These are phyloP conservation scores for Quercus wislizeni DNA, from an alignment of 306 rosid genomes.

Conservation along the genomic window DNA sequence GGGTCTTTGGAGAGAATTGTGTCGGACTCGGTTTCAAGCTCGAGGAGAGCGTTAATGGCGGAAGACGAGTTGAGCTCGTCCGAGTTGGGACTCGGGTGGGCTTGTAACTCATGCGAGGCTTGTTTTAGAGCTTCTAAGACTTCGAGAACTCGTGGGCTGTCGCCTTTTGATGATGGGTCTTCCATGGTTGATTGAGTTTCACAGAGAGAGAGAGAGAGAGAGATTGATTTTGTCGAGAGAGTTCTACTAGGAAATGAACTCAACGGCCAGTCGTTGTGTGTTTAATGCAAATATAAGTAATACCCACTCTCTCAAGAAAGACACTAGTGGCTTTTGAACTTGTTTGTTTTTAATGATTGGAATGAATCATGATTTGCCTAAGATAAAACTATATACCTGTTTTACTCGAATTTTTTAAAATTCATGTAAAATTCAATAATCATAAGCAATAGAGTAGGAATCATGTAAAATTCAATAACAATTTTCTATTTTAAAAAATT, in stretches of 20 bases:
- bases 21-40: conserved; percentile 68
- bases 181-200: conserved; percentile 35
- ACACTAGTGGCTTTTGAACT: too few relatives aligned
- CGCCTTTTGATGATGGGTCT: conserved; percentile 24
- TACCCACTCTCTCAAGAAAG: neutral
- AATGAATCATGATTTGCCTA: too few relatives aligned
- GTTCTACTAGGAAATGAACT: neutral
- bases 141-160: conserved; percentile 43
- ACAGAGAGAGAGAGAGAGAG: neutral
- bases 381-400: too few relatives aligned
- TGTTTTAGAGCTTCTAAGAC: conserved; percentile 85
- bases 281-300: too few relatives aligned
- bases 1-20: conserved; percentile 59
- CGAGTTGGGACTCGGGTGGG: conserved; percentile 39
- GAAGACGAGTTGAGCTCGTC: conserved; percentile 54
- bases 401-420: too few relatives aligned
- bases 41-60: conserved; percentile 70
- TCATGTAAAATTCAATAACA: too few relatives aligned
- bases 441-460: too few relatives aligned
- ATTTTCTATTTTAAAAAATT: too few relatives aligned
- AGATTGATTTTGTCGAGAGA: neutral
- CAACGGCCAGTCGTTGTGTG: conserved; percentile 17
- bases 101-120: conserved; percentile 66
- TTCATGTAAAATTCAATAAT: too few relatives aligned
- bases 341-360: too few relatives aligned